Percentiles rank a stretch among this genome's conserved stretches.
These are phyloP conservation scores for Quercus cerris DNA, from an alignment of 306 rosid species.

Conservation along the genomic window DNA sequence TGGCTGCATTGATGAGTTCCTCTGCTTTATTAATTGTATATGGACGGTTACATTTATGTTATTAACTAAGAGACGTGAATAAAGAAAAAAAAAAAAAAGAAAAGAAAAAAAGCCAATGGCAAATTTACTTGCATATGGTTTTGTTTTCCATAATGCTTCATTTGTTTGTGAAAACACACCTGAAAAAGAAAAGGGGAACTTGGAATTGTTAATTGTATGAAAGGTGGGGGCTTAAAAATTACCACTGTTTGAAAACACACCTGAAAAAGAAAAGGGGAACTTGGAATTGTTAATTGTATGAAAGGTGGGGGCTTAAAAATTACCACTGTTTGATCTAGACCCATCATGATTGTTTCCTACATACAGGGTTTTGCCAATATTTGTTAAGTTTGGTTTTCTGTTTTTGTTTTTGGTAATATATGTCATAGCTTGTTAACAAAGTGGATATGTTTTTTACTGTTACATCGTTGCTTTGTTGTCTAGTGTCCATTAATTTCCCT, in stretches of 20 bases:
- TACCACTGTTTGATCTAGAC: too few species aligned
- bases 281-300: too few species aligned
- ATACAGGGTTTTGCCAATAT: not conserved
- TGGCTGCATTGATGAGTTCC: not conserved
- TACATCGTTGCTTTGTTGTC: not conserved
- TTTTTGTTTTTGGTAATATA: not conserved
- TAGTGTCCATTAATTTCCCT: not conserved
- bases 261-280: too few species aligned
- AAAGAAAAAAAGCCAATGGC: too few species aligned
- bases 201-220: too few species aligned
- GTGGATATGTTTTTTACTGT: not conserved
- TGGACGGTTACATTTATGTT: not conserved
- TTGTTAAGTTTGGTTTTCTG: not conserved
- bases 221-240: too few species aligned
- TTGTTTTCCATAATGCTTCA: too few species aligned
- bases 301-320: too few species aligned
- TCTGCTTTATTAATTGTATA: not conserved
- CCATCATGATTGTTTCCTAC: not conserved
- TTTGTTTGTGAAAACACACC: too few species aligned
- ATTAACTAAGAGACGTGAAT: not conserved
- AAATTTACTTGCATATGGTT: too few species aligned
- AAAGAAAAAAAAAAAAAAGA: not conserved
- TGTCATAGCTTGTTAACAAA: not conserved
- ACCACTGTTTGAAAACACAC: too few species aligned
- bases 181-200: too few species aligned